Conservation (phyloP, 768 basidiomycete genomes). For the Mrakia blollopis region DNA sequence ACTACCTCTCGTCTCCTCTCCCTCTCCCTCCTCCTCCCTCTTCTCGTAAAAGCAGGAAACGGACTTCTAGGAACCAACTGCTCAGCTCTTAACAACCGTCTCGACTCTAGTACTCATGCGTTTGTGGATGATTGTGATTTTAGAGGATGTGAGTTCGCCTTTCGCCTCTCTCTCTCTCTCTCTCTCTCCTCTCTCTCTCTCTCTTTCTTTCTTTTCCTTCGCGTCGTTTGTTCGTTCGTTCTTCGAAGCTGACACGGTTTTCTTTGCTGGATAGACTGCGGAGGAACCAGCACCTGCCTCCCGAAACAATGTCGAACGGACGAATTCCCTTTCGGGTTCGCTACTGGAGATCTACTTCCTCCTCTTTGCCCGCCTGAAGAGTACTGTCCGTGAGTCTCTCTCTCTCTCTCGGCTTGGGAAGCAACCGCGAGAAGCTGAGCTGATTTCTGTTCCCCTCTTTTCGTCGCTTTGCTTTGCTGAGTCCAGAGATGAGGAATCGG, state of each 20-base stretch:
- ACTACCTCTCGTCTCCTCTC: slow-evolving; percentile 19
- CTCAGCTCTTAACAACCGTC: slow-evolving; percentile 57
- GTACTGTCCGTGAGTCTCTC: slow-evolving; percentile 47
- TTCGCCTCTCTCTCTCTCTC: background rate
- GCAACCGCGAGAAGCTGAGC: background rate
- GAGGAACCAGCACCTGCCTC: slow-evolving; percentile 54
- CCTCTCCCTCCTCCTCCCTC: slow-evolving; percentile 4
- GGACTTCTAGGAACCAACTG: slow-evolving; percentile 52
- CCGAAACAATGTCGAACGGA: slow-evolving; percentile 68
- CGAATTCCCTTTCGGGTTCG: slow-evolving; percentile 69
- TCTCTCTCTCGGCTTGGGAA: background rate
- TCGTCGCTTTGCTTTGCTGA: slow-evolving; percentile 53
- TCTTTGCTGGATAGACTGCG: slow-evolving; percentile 55
- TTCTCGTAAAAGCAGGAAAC: slow-evolving; percentile 48
- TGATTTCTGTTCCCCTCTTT: background rate
- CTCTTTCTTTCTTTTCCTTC: too few relatives aligned
- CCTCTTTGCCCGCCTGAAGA: slow-evolving; percentile 56
- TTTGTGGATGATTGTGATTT: slow-evolving; percentile 74
- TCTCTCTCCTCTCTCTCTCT: too few relatives aligned
- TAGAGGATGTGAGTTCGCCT: slow-evolving; percentile 27
- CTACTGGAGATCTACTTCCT: slow-evolving; percentile 51
- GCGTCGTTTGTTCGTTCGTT: background rate
- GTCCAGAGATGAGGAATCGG: slow-evolving; percentile 62
- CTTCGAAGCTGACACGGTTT: background rate
- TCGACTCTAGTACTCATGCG: slow-evolving; percentile 71